These are phyloP conservation scores for Angophora floribunda DNA, from an alignment of 345 rosid genomes.

Conservation along the genomic window DNA sequence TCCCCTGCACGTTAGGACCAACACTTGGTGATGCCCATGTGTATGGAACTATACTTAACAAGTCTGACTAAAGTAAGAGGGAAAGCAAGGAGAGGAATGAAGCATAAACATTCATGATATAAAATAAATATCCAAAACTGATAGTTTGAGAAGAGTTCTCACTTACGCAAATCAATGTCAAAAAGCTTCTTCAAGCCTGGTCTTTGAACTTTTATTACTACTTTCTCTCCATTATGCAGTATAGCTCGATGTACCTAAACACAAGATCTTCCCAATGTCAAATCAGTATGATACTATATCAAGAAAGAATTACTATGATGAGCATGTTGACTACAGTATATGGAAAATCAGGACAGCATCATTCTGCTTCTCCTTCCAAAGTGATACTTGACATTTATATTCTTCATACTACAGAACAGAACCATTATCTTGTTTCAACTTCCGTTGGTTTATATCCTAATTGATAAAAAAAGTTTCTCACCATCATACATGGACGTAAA, in stretches of 20 bases:
- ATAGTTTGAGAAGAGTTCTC: neutral
- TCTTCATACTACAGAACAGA: neutral
- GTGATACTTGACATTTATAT: neutral
- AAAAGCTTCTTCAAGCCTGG: conserved; percentile 93
- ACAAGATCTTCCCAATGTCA: conserved; percentile 6
- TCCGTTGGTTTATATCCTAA: neutral
- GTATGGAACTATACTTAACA: neutral
- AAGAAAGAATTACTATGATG: neutral
- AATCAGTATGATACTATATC: neutral
- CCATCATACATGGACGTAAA: neutral
- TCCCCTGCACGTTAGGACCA: neutral
- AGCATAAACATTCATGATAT: neutral
- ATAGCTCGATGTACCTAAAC: conserved; percentile 85
- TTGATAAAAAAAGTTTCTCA: neutral
- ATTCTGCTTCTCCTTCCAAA: neutral
- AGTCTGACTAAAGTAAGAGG: neutral
- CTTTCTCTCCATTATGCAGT: conserved; percentile 87
- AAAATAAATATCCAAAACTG: neutral
- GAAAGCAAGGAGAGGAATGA: neutral
- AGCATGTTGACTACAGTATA: neutral
- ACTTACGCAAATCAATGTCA: conserved; percentile 86
- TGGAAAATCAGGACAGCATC: neutral
- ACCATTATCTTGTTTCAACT: neutral
- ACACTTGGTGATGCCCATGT: neutral
- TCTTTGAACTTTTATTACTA: conserved; percentile 88